Base-by-base conservation (phyloP, 1,139 yeast species). In the Diutina rugosa region DNA sequence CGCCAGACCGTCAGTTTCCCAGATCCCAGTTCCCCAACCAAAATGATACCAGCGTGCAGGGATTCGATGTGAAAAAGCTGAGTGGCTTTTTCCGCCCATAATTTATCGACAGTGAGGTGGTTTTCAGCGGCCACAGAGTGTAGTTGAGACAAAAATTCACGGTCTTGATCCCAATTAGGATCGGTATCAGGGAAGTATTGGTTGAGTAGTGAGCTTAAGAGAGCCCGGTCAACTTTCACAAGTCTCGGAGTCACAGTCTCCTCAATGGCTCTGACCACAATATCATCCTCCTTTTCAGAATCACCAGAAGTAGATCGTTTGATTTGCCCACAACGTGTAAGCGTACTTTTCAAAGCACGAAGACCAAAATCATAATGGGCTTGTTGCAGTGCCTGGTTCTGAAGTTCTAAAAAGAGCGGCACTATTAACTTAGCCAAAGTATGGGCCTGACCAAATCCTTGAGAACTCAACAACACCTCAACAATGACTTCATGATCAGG, bases 321-420 rank as follows among this genome's bases (percentile, higher is more conserved):
- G 4, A 81, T 65, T 16, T 66, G 63, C 0, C 93, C 91, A 63
- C 91, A 83, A 57, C 78, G 76, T 4, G 74, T 68, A 51, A 91
- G 68, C 0, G 85, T 81, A 53, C 82, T 76, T 64, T 90, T 91
- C 57, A 91, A 68, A 0, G 96, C 85, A 58, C 97, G 76, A 51
- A 91, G 72, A 0, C 98, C 97, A 75, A 93, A 93, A 64, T 93
- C 97, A 64, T 93, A 93, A 66, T 91, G 98, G 2, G 70, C 64
- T 64, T 90, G 97, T 0, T 61, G 46, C 0, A 89, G 76, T 10
- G 82, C 68, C 0, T 60, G 55, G 0, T 38, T 28, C 5, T 67
- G 65, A 38, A 91, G 65, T 1, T 67, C 70, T 1, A 64, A 61
- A 62, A 90, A 86, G 55, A 88, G 75, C 0, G 81, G 77, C 0